Evolutionary conservation across 2,329 filamentous ascomycete species (phyloP).

Genomic region (Nemania abortiva): DNA sequence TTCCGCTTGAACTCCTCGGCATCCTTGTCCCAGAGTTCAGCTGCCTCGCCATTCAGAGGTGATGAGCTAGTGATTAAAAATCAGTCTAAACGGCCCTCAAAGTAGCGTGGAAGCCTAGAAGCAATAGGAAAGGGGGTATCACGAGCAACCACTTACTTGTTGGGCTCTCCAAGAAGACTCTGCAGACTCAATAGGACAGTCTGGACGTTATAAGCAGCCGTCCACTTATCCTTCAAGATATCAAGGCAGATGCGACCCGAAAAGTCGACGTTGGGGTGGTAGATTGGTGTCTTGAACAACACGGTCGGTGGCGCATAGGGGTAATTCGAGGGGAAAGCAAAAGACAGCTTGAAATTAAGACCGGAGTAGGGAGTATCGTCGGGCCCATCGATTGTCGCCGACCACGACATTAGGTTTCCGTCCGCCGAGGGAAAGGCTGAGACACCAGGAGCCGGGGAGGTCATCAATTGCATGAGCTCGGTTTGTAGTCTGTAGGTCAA

Average conservation of each 20-base stretch:
- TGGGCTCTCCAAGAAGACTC: constrained; percentile 94
- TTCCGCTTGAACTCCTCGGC: constrained; percentile 87
- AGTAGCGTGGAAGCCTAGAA: neutral
- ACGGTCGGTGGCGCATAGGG: constrained; percentile 92
- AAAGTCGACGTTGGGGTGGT: constrained; percentile 99
- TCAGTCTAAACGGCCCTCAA: neutral
- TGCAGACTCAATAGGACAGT: constrained; percentile 93
- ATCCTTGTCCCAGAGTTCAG: constrained; percentile 94
- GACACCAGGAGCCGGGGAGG: constrained; percentile 89
- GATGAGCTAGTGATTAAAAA: constrained; percentile 73
- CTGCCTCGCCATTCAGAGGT: constrained; percentile 94
- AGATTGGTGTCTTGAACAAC: constrained; percentile 98
- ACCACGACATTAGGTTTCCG: constrained; percentile 92
- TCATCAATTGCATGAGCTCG: constrained; percentile 99
- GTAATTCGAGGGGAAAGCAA: constrained; percentile 92
- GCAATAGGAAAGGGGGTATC: neutral
- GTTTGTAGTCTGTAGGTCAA: constrained; percentile 80
- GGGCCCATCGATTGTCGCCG: constrained; percentile 91
- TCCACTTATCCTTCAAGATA: constrained; percentile 99
- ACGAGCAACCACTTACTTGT: constrained; percentile 80
- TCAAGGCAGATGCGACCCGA: constrained; percentile 96
- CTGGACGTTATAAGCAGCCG: constrained; percentile 95
- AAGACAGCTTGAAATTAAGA: constrained; percentile 90
- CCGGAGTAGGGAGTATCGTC: constrained; percentile 90
- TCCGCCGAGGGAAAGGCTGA: constrained; percentile 94